A percentile compares a stretch with the other conserved stretches of the same genome.
phyloP scores from a whole-genome alignment of 495 filamentous ascomycete genomes.

The Penicillium turbatum region DNA sequence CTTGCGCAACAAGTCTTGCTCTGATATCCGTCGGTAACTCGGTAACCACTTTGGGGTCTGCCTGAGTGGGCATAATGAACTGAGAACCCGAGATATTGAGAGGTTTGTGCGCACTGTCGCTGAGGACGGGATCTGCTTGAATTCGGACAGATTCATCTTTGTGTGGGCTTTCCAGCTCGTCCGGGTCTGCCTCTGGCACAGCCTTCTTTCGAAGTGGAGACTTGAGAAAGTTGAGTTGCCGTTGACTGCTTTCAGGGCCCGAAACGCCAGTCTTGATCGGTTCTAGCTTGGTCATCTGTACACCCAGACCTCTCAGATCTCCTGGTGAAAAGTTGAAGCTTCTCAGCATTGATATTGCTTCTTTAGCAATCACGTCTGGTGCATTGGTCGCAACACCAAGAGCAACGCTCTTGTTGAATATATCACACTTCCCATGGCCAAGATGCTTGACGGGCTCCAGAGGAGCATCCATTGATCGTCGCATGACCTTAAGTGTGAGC shows the following conservation, averaged over 20 bases:
- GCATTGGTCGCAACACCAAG: constrained; percentile 81
- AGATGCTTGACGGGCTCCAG: constrained; percentile 91
- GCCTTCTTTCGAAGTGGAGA: constrained; percentile 32
- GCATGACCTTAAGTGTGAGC: constrained; percentile 90
- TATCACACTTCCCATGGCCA: constrained; percentile 92
- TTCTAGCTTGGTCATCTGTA: constrained; percentile 91
- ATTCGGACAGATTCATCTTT: constrained; percentile 55
- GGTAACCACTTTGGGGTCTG: constrained; percentile 68
- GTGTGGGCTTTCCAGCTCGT: constrained; percentile 61
- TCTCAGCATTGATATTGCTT: constrained; percentile 76
- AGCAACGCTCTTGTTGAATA: constrained; percentile 76
- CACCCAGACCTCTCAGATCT: constrained; percentile 81
- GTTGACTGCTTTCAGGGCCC: constrained; percentile 57
- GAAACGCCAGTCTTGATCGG: constrained; percentile 53
- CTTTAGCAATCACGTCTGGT: constrained; percentile 63
- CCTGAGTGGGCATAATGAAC: constrained; percentile 77
- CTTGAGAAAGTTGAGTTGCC: constrained; percentile 54
- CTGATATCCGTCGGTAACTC: constrained; percentile 79
- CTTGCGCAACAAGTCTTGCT: constrained; percentile 58
- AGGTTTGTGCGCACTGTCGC: constrained; percentile 56
- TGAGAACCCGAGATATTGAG: constrained; percentile 81
- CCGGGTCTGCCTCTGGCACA: constrained; percentile 40
- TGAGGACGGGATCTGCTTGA: constrained; percentile 37
- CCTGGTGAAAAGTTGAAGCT: constrained; percentile 83
- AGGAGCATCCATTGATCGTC: constrained; percentile 77